Conservation (phyloP, 441 rosid species). For the Adansonia gregorii region DNA sequence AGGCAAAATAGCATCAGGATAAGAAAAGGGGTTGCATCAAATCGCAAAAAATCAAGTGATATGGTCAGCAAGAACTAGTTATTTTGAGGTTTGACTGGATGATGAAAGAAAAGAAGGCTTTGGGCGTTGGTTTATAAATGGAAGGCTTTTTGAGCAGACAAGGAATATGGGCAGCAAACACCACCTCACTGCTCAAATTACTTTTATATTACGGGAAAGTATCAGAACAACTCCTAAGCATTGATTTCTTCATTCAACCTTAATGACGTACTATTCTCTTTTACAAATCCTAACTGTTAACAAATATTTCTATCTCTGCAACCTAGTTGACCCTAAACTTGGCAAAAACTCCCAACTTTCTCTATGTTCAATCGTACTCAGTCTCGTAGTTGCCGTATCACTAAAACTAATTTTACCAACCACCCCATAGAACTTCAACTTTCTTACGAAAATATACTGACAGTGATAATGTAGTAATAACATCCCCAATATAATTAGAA, state of each 20-base stretch:
- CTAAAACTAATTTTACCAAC: background rate
- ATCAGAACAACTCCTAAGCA: background rate
- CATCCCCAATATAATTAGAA: background rate
- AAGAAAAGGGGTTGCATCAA: background rate
- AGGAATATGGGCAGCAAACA: background rate
- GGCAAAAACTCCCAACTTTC: background rate
- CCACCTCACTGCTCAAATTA: background rate
- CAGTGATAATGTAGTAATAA: background rate
- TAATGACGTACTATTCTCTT: background rate
- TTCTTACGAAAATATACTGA: background rate
- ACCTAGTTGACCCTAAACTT: background rate
- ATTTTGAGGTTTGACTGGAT: background rate
- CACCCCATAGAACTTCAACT: background rate
- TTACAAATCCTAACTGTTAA: background rate
- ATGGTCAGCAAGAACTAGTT: background rate
- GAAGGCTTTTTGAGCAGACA: background rate
- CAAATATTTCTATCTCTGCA: background rate
- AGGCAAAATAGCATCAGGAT: background rate
- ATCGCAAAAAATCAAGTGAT: no score
- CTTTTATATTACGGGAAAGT: background rate
- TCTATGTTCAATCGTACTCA: background rate
- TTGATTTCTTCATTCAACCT: background rate
- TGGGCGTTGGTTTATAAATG: background rate
- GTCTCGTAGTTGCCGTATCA: background rate
- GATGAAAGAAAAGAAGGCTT: background rate